Percentiles rank a stretch among this genome's conserved stretches.
Conservation (phyloP, 768 basidiomycete species). For the Psilocybe cubensis region DNA sequence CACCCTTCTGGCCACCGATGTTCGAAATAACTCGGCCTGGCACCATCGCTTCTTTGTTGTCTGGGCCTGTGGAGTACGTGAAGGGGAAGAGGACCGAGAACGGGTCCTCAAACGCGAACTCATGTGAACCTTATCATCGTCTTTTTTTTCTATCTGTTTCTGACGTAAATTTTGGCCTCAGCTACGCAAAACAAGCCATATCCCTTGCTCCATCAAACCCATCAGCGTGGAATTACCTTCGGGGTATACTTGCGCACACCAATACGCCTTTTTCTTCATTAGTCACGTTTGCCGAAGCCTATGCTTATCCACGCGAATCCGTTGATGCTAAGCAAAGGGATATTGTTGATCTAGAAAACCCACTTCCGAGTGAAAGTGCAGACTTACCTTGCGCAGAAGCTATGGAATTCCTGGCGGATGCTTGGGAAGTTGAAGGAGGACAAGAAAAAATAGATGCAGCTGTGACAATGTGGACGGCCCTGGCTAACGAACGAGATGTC, state of each 20-base stretch:
- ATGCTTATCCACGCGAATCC: constrained; percentile 45
- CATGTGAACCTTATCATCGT: constrained; percentile 53
- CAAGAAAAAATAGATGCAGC: constrained; percentile 43
- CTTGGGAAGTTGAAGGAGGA: constrained; percentile 59
- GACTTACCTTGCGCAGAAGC: constrained; percentile 80
- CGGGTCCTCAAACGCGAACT: constrained; percentile 71
- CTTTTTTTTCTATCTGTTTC: background rate
- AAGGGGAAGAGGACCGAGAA: constrained; percentile 64
- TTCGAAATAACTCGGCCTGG: constrained; percentile 98
- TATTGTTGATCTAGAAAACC: constrained; percentile 77
- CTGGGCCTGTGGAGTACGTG: constrained; percentile 65
- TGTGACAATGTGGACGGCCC: constrained; percentile 65
- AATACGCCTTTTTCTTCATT: constrained; percentile 59
- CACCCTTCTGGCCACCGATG: constrained; percentile 68
- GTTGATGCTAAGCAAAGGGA: constrained; percentile 26
- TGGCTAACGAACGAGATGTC: constrained; percentile 71
- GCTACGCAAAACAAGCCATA: constrained; percentile 84
- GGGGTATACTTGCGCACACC: constrained; percentile 75
- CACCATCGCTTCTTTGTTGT: constrained; percentile 93
- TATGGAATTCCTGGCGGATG: constrained; percentile 85
- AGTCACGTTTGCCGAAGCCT: constrained; percentile 65
- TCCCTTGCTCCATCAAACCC: constrained; percentile 89
- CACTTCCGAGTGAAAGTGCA: constrained; percentile 63
- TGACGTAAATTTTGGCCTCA: constrained; percentile 28
- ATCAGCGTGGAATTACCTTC: constrained; percentile 96